A percentile compares a stretch with the other conserved stretches of the same genome.
phyloP scores from a whole-genome alignment of 805 yeast genomes.

The Kluyveromyces siamensis region DNA sequence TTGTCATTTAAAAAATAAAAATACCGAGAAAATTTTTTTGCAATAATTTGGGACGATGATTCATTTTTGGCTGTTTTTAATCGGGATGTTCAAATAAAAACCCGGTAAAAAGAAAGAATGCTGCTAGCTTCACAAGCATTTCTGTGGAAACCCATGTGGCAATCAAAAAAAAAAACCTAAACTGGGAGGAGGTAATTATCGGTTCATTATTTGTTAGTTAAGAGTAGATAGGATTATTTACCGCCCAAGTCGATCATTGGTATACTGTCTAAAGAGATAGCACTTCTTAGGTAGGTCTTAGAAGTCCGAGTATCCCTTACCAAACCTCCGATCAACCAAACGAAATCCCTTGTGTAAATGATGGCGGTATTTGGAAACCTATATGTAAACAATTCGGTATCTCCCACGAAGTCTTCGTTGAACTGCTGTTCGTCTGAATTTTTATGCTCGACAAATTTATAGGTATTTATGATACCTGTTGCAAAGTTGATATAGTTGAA shows the following conservation, averaged over 20 bases:
- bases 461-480: not conserved
- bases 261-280: slow-evolving; percentile 19
- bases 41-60: not conserved
- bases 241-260: slow-evolving; percentile 21
- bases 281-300: slow-evolving; percentile 21
- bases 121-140: too few relatives aligned
- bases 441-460: not conserved
- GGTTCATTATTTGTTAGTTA: not conserved
- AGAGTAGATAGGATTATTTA: slow-evolving; percentile 3
- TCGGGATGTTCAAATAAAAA: not conserved
- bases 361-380: not conserved
- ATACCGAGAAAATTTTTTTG: not conserved
- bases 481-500: slow-evolving; percentile 2
- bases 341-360: slow-evolving; percentile 3
- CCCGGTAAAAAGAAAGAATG: too few relatives aligned
- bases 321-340: slow-evolving; percentile 22
- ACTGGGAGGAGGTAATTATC: not conserved
- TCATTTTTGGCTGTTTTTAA: not conserved
- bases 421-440: not conserved
- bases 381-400: not conserved
- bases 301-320: slow-evolving; percentile 8
- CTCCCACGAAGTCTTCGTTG: not conserved
- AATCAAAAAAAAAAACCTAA: too few relatives aligned
- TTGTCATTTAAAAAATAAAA: not conserved
- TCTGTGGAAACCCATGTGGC: not conserved